These are phyloP conservation scores for Leptographium procerum DNA, from an alignment of 2,329 filamentous ascomycete species.

Conservation along the genomic window DNA sequence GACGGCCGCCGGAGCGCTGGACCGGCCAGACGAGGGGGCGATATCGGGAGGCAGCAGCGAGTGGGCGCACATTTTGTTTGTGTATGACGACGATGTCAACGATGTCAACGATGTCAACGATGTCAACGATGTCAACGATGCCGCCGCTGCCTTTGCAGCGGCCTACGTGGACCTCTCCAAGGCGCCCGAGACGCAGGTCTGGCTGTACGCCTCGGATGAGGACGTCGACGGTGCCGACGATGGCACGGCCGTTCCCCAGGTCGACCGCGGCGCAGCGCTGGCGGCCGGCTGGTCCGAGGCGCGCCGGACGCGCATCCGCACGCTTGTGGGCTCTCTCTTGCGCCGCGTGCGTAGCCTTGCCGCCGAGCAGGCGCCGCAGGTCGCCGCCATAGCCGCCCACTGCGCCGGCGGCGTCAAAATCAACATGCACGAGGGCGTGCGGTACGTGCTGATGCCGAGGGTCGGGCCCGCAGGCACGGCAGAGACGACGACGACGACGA, in stretches of 20 bases:
- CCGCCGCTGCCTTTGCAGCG: constrained; percentile 33
- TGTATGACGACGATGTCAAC: constrained; percentile 14
- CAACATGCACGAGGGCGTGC: constrained; percentile 28
- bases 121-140: constrained; percentile 12
- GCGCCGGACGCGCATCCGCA: constrained; percentile 6
- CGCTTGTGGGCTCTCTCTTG: constrained; percentile 22
- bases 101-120: constrained; percentile 12
- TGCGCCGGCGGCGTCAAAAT: constrained; percentile 21
- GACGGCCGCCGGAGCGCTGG: constrained; percentile 23
- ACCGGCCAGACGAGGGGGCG: constrained; percentile 23
- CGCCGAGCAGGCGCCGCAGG: constrained; percentile 5
- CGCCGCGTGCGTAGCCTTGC: constrained; percentile 18
- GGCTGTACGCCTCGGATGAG: constrained; percentile 47
- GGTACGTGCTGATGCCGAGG: constrained; percentile 16
- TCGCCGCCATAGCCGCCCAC: constrained; percentile 11
- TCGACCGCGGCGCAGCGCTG: constrained; percentile 14
- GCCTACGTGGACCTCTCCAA: constrained; percentile 51
- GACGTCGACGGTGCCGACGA: constrained; percentile 10
- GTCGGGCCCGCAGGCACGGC: background rate
- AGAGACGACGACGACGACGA: background rate
- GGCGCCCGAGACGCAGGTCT: constrained; percentile 53
- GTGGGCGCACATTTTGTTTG: constrained; percentile 31
- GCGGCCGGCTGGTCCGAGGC: constrained; percentile 5
- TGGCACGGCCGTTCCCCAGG: constrained; percentile 13
- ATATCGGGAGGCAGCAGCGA: constrained; percentile 25